Percentiles rank a stretch among this genome's conserved stretches.
phyloP scores from a whole-genome alignment of 768 basidiomycete species.

The Tylopilus rubrobrunneus region DNA sequence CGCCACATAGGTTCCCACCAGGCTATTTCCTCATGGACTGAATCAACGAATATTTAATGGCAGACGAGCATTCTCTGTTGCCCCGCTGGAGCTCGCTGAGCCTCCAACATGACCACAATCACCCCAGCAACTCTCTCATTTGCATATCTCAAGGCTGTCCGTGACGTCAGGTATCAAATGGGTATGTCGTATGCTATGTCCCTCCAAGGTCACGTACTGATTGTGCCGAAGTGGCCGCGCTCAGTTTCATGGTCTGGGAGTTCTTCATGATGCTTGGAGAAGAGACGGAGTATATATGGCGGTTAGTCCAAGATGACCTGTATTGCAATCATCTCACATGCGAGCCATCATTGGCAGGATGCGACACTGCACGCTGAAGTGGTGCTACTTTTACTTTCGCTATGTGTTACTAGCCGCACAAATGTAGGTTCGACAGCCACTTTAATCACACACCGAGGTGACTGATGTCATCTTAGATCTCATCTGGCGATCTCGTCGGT shows the following conservation, averaged over 20 bases:
- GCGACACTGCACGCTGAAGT: constrained; percentile 8
- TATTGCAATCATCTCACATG: no score
- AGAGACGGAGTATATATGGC: constrained; percentile 30
- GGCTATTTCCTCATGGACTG: not conserved
- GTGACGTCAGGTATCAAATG: constrained; percentile 7
- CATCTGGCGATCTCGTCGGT: constrained; percentile 4
- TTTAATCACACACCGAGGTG: not conserved
- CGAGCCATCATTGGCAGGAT: constrained; percentile 6
- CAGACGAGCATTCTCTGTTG: not conserved
- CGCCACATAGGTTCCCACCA: not conserved
- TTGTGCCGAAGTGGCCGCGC: constrained; percentile 19
- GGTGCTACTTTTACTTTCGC: constrained; percentile 19
- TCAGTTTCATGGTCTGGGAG: constrained; percentile 28
- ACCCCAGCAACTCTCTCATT: not conserved
- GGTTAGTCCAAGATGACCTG: constrained; percentile 12
- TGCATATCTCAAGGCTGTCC: constrained; percentile 3
- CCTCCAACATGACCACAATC: constrained; percentile 3
- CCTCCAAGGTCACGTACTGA: not conserved
- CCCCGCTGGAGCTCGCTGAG: not conserved
- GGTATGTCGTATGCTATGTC: not conserved
- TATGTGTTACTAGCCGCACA: constrained; percentile 12
- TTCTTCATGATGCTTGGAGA: constrained; percentile 20
- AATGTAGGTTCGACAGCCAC: constrained; percentile 2
- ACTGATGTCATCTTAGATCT: constrained; percentile 4
- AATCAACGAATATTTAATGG: not conserved